These are phyloP conservation scores for Santalum album DNA, from an alignment of 164 flowering plant genomes.

Conservation along the genomic window DNA sequence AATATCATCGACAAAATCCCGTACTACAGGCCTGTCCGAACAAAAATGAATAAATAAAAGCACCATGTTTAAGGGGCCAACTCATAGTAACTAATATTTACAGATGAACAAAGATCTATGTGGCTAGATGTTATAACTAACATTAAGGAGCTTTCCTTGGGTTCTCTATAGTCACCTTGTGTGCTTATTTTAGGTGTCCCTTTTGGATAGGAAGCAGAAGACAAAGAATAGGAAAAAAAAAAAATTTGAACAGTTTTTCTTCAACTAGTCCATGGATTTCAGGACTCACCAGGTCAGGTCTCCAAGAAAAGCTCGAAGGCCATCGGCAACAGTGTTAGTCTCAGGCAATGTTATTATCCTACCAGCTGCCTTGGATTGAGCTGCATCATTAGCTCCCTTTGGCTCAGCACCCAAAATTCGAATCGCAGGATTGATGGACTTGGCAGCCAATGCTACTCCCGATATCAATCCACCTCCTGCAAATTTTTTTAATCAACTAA, in stretches of 20 bases:
- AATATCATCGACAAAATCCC: constrained; percentile 76
- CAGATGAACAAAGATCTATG: too few relatives aligned
- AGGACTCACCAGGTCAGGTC: constrained; percentile 81
- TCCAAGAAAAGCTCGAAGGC: constrained; percentile 89
- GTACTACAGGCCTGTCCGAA: constrained; percentile 68
- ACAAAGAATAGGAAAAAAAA: too few relatives aligned
- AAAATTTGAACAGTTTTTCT: too few relatives aligned
- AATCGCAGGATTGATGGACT: constrained; percentile 72
- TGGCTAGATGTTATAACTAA: constrained; percentile 5
- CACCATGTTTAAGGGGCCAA: neutral
- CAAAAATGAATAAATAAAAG: neutral
- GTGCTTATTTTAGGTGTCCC: too few relatives aligned
- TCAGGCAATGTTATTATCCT: constrained; percentile 46
- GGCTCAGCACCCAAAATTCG: constrained; percentile 87
- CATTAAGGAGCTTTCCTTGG: too few relatives aligned
- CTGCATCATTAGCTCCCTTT: constrained; percentile 87
- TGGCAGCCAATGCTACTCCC: constrained; percentile 88
- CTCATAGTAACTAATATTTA: neutral
- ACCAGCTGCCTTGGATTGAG: constrained; percentile 76
- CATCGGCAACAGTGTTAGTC: constrained; percentile 85
- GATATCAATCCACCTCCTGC: constrained; percentile 90
- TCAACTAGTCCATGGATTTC: too few relatives aligned
- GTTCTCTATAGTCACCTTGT: too few relatives aligned
- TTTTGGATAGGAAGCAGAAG: too few relatives aligned
- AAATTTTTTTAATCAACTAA: too few relatives aligned